These are phyloP conservation scores for Populus tremula DNA, from an alignment of 345 rosid genomes.

Conservation along the genomic window DNA sequence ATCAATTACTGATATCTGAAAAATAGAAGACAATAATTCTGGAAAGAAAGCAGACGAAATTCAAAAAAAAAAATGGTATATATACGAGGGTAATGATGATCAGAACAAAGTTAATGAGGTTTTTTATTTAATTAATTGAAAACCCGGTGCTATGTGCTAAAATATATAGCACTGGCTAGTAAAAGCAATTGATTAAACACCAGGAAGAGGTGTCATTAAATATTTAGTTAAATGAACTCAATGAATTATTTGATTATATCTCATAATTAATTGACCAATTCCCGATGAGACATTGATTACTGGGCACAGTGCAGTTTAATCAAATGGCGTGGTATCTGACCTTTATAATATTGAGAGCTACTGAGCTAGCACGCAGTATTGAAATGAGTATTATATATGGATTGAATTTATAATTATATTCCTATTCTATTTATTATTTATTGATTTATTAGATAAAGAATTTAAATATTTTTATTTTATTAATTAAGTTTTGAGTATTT, in stretches of 20 bases:
- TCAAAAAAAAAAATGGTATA: neutral
- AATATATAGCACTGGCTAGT: neutral
- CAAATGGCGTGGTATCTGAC: neutral
- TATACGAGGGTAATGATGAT: neutral
- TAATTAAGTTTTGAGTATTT: no score
- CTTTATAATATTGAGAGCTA: neutral
- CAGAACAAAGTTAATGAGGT: neutral
- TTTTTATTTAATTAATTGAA: neutral
- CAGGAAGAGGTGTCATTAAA: neutral
- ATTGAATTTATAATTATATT: no score
- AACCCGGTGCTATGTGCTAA: neutral
- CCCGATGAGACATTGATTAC: neutral
- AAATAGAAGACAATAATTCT: neutral
- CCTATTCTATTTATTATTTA: no score
- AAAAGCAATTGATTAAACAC: neutral
- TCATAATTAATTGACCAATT: neutral
- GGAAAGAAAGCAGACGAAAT: neutral
- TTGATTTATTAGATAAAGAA: no score
- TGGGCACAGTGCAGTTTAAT: neutral
- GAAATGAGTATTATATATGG: neutral
- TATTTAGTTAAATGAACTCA: neutral
- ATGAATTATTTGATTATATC: neutral
- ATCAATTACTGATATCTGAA: neutral
- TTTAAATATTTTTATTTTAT: no score
- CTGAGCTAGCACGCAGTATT: neutral